Conservation (phyloP, 2,329 filamentous ascomycete genomes). For the Xylariomycetidae sp. region DNA sequence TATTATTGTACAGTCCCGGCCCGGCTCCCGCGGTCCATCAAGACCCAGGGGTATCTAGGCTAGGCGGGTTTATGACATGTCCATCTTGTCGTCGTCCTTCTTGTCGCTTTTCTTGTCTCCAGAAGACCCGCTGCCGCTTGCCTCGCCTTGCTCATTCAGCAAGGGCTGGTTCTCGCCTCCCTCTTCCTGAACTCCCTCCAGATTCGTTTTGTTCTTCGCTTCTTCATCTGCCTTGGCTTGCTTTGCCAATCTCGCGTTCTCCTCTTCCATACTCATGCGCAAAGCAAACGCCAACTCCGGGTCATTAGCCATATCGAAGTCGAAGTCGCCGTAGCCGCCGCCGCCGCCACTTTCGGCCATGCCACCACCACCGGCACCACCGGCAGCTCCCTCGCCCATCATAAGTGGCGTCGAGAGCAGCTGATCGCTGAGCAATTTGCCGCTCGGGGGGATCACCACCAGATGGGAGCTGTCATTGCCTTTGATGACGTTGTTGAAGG, state of each 20-base stretch:
- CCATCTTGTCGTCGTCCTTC: constrained; percentile 74
- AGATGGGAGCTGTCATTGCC: constrained; percentile 86
- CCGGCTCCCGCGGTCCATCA: constrained; percentile 16
- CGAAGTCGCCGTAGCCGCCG: constrained; percentile 70
- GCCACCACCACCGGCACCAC: constrained; percentile 46
- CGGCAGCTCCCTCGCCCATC: constrained; percentile 67
- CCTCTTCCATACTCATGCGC: constrained; percentile 97
- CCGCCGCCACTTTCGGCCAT: constrained; percentile 52
- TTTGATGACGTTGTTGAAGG: constrained; percentile 92
- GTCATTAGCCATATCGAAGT: constrained; percentile 85
- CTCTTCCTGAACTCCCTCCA: constrained; percentile 80
- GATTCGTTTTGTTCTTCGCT: constrained; percentile 63
- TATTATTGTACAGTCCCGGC: constrained; percentile 25
- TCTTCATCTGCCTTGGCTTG: constrained; percentile 70
- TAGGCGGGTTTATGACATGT: constrained; percentile 58
- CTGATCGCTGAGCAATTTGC: constrained; percentile 87
- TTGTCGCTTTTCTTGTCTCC: constrained; percentile 42
- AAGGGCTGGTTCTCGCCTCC: constrained; percentile 63
- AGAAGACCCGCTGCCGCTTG: constrained; percentile 51
- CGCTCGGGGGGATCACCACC: constrained; percentile 82
- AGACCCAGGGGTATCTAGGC: constrained; percentile 4
- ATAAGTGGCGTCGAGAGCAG: constrained; percentile 86
- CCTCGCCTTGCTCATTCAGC: constrained; percentile 57
- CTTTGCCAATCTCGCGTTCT: constrained; percentile 89
- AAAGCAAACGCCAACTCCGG: constrained; percentile 91